Conservation (phyloP, 352 stramenopile genomes). For the Pythium folliculosum region DNA sequence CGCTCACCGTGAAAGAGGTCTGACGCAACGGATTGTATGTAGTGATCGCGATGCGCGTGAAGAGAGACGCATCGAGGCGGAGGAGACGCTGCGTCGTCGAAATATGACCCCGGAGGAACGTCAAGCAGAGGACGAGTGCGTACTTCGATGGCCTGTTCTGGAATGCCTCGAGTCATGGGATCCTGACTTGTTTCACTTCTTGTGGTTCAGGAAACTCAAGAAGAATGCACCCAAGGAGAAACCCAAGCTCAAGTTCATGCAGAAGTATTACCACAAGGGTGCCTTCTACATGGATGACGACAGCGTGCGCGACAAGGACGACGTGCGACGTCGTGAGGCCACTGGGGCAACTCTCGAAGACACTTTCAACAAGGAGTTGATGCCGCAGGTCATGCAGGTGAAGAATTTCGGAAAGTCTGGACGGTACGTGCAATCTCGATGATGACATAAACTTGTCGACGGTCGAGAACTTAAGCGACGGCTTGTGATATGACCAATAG, state of each 20-base stretch:
- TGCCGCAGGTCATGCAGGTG: slow-evolving; percentile 97
- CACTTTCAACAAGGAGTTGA: slow-evolving; percentile 92
- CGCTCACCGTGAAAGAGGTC: neutral
- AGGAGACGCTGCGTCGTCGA: slow-evolving; percentile 86
- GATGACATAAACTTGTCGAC: neutral
- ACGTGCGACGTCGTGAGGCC: slow-evolving; percentile 92
- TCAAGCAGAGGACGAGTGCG: slow-evolving; percentile 88
- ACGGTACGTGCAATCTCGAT: slow-evolving; percentile 50
- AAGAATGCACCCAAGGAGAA: slow-evolving; percentile 82
- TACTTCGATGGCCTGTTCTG: slow-evolving; percentile 1
- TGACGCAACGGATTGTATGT: neutral
- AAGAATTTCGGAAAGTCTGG: slow-evolving; percentile 98
- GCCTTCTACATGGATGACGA: slow-evolving; percentile 97
- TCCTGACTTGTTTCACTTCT: neutral
- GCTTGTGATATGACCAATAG: slow-evolving; percentile 30
- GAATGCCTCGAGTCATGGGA: neutral
- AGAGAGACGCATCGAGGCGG: slow-evolving; percentile 74
- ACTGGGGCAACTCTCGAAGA: slow-evolving; percentile 90
- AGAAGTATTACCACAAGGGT: slow-evolving; percentile 99
- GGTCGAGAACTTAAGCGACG: neutral
- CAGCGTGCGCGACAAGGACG: slow-evolving; percentile 85
- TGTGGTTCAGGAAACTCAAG: slow-evolving; percentile 67
- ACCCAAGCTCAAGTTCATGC: slow-evolving; percentile 93
- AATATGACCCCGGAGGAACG: slow-evolving; percentile 97
- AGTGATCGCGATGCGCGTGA: slow-evolving; percentile 87